Conservation (phyloP, 2,329 filamentous ascomycete species). For the Claviceps spartinae region DNA sequence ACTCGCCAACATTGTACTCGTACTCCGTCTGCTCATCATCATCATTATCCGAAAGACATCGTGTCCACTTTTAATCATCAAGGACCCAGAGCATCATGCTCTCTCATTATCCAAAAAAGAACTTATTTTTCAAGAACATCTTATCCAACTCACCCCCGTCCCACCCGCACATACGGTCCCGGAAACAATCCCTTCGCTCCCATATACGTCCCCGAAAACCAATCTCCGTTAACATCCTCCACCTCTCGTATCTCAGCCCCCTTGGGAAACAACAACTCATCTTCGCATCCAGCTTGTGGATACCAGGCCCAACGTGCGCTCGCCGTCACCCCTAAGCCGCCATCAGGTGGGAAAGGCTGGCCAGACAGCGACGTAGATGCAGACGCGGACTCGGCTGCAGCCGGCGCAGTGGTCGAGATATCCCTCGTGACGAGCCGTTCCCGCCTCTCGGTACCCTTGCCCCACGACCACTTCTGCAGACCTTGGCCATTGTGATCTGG, state of each 20-base stretch:
- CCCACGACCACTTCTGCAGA: slow-evolving; percentile 41
- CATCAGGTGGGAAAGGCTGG: slow-evolving; percentile 54
- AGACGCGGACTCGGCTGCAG: slow-evolving; percentile 14
- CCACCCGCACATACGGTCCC: slow-evolving; percentile 49
- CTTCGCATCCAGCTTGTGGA: slow-evolving; percentile 46
- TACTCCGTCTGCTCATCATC: no score
- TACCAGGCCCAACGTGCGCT: slow-evolving; percentile 67
- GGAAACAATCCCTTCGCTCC: slow-evolving; percentile 70
- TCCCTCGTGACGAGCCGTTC: slow-evolving; percentile 37
- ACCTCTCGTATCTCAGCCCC: slow-evolving; percentile 73
- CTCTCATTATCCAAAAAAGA: no score
- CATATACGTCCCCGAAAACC: slow-evolving; percentile 80
- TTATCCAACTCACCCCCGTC: not conserved
- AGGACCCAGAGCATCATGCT: no score
- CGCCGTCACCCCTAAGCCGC: slow-evolving; percentile 52
- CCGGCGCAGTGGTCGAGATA: slow-evolving; percentile 31
- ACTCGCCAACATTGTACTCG: no score
- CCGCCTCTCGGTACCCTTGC: slow-evolving; percentile 23
- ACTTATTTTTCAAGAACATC: no score
- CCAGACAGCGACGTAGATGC: slow-evolving; percentile 6
- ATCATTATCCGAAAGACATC: no score
- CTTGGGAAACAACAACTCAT: slow-evolving; percentile 75
- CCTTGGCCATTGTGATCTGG: slow-evolving; percentile 19
- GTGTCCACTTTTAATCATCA: no score
- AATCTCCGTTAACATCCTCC: slow-evolving; percentile 81